These are phyloP conservation scores for Aspergillus persii DNA, from an alignment of 2,329 filamentous ascomycete genomes.

Conservation along the genomic window DNA sequence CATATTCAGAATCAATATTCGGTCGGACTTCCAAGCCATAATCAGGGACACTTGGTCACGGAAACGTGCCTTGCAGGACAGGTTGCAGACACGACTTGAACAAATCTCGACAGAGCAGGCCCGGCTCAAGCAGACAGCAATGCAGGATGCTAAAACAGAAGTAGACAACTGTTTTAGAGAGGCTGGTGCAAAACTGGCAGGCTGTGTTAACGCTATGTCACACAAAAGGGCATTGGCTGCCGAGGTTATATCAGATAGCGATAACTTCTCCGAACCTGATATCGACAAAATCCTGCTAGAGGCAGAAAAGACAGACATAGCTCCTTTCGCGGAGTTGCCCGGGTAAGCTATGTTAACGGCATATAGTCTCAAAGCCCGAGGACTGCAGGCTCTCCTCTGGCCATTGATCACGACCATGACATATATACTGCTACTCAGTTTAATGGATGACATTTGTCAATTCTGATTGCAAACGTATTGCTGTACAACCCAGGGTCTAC, in stretches of 20 bases:
- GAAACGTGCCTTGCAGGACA: background rate
- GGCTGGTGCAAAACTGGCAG: background rate
- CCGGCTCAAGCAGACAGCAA: background rate
- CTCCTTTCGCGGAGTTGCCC: background rate
- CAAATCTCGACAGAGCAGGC: background rate
- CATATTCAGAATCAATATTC: background rate
- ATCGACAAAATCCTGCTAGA: background rate
- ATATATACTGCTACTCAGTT: no score
- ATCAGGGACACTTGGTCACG: background rate
- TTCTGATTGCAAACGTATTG: no score
- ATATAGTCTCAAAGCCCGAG: background rate
- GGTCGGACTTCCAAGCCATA: background rate
- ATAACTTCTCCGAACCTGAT: background rate
- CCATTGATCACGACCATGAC: background rate
- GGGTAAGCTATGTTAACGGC: background rate
- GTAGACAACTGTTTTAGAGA: background rate
- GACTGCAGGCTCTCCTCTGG: background rate
- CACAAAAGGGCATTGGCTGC: background rate
- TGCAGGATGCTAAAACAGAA: background rate
- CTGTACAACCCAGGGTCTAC: no score
- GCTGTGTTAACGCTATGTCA: background rate
- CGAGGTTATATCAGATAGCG: background rate
- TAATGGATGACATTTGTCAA: no score
- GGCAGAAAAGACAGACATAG: background rate
- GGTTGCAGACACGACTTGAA: background rate